phyloP scores from a whole-genome alignment of 352 stramenopile genomes.

The Elongisporangium anandrum region DNA sequence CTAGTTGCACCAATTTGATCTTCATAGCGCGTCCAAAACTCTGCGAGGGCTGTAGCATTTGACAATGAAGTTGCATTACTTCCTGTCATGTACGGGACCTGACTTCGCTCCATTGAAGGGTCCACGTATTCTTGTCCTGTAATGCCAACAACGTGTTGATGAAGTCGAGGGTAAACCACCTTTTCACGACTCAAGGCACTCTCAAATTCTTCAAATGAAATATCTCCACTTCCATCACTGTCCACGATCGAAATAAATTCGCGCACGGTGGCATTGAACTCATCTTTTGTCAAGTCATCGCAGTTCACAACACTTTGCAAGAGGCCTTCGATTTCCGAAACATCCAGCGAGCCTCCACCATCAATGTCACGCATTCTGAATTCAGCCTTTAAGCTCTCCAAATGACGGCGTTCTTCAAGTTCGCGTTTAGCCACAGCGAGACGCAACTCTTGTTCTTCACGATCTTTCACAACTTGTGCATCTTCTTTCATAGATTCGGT shows the following conservation, averaged over 20 bases:
- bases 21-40: slow-evolving; percentile 76
- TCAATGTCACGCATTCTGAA: slow-evolving; percentile 74
- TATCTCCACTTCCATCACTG: slow-evolving; percentile 72
- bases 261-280: slow-evolving; percentile 70
- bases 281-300: slow-evolving; percentile 63
- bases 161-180: slow-evolving; percentile 60
- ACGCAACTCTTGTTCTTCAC: slow-evolving; percentile 36
- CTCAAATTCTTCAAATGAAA: slow-evolving; percentile 84
- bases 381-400: slow-evolving; percentile 66
- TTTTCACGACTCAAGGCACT: slow-evolving; percentile 61
- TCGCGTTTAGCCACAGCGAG: slow-evolving; percentile 42
- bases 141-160: slow-evolving; percentile 54
- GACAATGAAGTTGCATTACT: slow-evolving; percentile 30
- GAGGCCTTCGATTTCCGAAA: slow-evolving; percentile 56
- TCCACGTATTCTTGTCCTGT: slow-evolving; percentile 80
- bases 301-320: slow-evolving; percentile 66
- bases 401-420: slow-evolving; percentile 63
- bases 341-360: slow-evolving; percentile 66
- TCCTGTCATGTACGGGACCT: slow-evolving; percentile 58
- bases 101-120: slow-evolving; percentile 49
- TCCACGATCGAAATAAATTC: slow-evolving; percentile 82
- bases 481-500: slow-evolving; percentile 73
- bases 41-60: slow-evolving; percentile 48
- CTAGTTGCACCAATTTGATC: slow-evolving; percentile 55
- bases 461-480: slow-evolving; percentile 47